Evolutionary conservation across 768 basidiomycete species (phyloP), one percentile per base, ranked within the genome.

Genomic region (Naematelia aurantialba): DNA sequence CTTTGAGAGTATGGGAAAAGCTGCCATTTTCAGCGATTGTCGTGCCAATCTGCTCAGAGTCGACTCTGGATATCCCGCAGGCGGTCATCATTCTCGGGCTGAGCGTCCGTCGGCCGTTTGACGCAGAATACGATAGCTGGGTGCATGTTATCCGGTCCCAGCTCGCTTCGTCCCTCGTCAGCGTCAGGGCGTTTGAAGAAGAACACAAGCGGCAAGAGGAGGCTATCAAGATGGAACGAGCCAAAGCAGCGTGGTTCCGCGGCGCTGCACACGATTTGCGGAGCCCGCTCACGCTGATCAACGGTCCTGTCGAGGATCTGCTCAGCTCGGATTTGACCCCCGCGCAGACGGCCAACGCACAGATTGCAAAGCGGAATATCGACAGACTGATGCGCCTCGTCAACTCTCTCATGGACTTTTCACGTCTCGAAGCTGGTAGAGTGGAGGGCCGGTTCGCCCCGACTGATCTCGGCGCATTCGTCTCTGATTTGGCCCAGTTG

Each of bases 341-440:
- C 12, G 46, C 13, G n/a, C 71, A 73, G 52, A 53, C 53, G 25
- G 26, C 50, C 0, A 31, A 62, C 1, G 46, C 69, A 2, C 31
- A 30, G 14, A 63, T 62, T 4, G 74, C 74, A 12, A 69, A 72
- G 46, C 65, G 78, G 12, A 80, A 79, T 60, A 70, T 76, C 19
- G 68, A 70, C 19, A 62, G 79, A 22, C 59, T 80, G 2, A 57
- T 66, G 3, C 70, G 79, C 12, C 65, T 80, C 5, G 77, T 80
- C 27, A 74, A 77, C 31, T 71, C 77, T 12, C 56, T 80, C 14
- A 77, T 80, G 78, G 79, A 80, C 61, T 79, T 80, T 60, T 76
- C 69, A 22, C 71, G 75, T 13, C 60, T 80, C 10, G 78, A 77
- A 58, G 77, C 75, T 0, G 78, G 78, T 3, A 65, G 71, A 34